phyloP scores from a whole-genome alignment of 768 basidiomycete genomes.

The Scleroderma citrinum region DNA sequence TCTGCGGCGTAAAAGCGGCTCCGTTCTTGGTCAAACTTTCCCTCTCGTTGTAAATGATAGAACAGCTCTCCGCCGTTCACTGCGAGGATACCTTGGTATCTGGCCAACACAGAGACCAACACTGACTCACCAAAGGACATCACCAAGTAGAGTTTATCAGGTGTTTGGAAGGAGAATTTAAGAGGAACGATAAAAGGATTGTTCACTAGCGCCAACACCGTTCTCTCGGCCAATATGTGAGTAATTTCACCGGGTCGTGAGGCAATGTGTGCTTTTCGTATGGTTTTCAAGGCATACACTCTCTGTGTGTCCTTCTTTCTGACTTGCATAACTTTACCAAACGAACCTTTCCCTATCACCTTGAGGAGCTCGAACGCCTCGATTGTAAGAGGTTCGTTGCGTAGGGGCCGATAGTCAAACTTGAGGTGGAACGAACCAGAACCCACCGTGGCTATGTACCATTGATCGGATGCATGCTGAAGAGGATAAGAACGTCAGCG shows the following conservation, averaged over 20 bases:
- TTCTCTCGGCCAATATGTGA: constrained; percentile 95
- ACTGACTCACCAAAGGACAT: constrained; percentile 80
- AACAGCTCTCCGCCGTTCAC: constrained; percentile 98
- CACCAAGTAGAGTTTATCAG: constrained; percentile 94
- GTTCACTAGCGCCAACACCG: constrained; percentile 94
- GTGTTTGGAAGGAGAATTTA: constrained; percentile 98
- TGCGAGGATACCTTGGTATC: constrained; percentile 20
- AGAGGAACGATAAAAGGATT: constrained; percentile 99
- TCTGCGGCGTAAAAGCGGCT: constrained; percentile 99
- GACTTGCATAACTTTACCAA: constrained; percentile 99
- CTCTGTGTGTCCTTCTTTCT: constrained; percentile 98
- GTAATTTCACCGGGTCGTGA: constrained; percentile 95
- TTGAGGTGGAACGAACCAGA: constrained; percentile 93
- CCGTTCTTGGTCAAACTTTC: constrained; percentile 89
- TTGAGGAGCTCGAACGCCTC: constrained; percentile 96
- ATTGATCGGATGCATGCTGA: constrained; percentile 83
- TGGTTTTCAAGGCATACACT: constrained; percentile 97
- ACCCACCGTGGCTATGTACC: constrained; percentile 80
- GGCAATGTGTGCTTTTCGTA: constrained; percentile 96
- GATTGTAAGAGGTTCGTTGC: constrained; percentile 84
- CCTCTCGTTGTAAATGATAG: constrained; percentile 95
- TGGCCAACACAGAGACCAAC: neutral
- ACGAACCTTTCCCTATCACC: constrained; percentile 96
- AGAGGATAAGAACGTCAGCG: constrained; percentile 5
- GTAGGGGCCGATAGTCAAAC: constrained; percentile 86